A percentile compares a stretch with the other conserved stretches of the same genome.
Conservation (phyloP, 192 early-diverging fungal genomes). For the Gonapodya prolifera region DNA sequence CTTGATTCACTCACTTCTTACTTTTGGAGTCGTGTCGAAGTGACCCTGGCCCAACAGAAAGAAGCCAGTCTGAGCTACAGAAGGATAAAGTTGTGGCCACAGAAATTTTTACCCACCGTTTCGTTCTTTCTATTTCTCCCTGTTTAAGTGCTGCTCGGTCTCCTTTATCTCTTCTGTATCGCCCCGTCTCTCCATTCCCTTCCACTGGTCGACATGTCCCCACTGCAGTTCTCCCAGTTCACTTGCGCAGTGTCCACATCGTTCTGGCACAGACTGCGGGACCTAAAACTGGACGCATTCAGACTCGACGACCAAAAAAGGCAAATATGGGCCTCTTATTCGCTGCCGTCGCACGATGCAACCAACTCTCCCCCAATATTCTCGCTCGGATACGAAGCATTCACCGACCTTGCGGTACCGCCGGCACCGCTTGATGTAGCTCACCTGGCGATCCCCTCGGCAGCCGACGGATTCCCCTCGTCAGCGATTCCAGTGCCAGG, state of each 20-base stretch:
- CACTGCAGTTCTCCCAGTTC: conserved; percentile 74
- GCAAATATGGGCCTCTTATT: conserved; percentile 52
- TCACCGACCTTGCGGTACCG: background rate
- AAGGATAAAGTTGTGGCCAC: too few relatives aligned
- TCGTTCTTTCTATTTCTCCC: too few relatives aligned
- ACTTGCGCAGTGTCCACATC: conserved; percentile 71
- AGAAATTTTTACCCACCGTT: too few relatives aligned
- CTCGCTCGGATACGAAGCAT: background rate
- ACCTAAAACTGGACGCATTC: conserved; percentile 72
- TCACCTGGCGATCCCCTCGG: conserved; percentile 10
- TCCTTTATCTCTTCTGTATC: too few relatives aligned
- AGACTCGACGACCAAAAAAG: conserved; percentile 55
- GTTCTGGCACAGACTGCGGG: conserved; percentile 78
- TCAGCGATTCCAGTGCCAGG: conserved; percentile 34
- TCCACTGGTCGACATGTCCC: too few relatives aligned
- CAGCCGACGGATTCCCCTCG: conserved; percentile 4
- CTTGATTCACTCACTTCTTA: too few relatives aligned
- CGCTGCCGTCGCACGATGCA: conserved; percentile 21
- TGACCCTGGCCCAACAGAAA: too few relatives aligned
- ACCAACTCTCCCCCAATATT: background rate
- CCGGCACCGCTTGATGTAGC: background rate
- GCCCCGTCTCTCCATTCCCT: too few relatives aligned
- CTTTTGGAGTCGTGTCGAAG: too few relatives aligned
- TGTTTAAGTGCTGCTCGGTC: too few relatives aligned
- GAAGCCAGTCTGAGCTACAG: too few relatives aligned